phyloP scores from a whole-genome alignment of 148 eudicot genomes.

The Heliamphora exappendiculata region DNA sequence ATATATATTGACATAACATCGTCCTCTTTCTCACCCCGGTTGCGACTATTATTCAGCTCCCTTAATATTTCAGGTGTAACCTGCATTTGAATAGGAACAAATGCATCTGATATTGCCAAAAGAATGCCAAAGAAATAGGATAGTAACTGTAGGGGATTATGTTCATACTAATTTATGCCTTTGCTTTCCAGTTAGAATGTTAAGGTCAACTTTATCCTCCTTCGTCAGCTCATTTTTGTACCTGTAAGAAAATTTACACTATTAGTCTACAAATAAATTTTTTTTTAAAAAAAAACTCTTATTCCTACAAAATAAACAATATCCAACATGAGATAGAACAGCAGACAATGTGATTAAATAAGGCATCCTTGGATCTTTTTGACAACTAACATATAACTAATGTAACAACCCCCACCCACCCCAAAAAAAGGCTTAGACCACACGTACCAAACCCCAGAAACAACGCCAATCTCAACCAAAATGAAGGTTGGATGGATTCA shows the following conservation, averaged over 20 bases:
- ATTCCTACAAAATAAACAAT: neutral
- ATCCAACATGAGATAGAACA: neutral
- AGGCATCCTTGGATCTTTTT: neutral
- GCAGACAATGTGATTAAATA: neutral
- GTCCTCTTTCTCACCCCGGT: conserved; percentile 77
- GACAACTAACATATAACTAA: no score
- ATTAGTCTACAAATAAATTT: neutral
- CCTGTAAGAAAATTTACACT: conserved; percentile 23
- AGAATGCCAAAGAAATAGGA: neutral
- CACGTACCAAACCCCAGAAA: neutral
- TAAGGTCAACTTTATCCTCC: conserved; percentile 69
- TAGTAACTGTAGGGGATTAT: conserved; percentile 1
- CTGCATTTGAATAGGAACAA: conserved; percentile 33
- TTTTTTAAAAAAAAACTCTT: neutral
- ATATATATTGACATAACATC: conserved; percentile 62
- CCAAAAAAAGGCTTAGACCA: no score
- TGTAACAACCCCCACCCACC: no score
- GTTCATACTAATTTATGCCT: conserved; percentile 59
- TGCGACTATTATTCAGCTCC: conserved; percentile 71
- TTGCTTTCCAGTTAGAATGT: conserved; percentile 47
- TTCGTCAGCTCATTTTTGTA: conserved; percentile 71
- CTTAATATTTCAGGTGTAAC: conserved; percentile 79
- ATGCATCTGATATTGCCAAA: neutral
- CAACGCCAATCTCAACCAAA: neutral
- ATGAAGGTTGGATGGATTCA: neutral